Evolutionary conservation across 768 basidiomycete species (phyloP).

Genomic region (Pisolithus sp.): DNA sequence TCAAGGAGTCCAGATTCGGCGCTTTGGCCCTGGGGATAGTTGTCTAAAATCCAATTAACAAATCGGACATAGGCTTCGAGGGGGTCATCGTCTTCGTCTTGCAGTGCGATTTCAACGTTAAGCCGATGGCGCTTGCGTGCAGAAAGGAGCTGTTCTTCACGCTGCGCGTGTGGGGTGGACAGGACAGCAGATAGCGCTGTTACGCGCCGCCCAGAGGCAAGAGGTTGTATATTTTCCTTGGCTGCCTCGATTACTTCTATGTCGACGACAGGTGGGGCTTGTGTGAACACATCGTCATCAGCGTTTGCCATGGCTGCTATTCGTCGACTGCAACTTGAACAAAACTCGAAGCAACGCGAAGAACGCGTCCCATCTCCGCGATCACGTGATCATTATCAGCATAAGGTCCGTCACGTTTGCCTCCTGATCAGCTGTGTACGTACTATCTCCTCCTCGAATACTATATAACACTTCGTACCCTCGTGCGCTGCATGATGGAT

Average conservation of each 20-base stretch:
- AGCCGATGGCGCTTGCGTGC: slow-evolving; percentile 62
- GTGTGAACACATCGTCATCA: slow-evolving; percentile 40
- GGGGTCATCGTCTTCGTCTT: slow-evolving; percentile 72
- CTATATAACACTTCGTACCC: no score
- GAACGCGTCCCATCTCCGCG: no score
- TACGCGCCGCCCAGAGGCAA: slow-evolving; percentile 72
- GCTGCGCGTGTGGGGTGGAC: slow-evolving; percentile 69
- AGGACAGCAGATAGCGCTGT: slow-evolving; percentile 71
- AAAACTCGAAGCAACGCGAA: no score
- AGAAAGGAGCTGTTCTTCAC: slow-evolving; percentile 61
- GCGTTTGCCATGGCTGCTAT: slow-evolving; percentile 16
- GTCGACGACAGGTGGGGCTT: slow-evolving; percentile 54
- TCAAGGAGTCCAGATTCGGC: slow-evolving; percentile 89
- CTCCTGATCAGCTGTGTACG: no score
- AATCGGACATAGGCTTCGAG: slow-evolving; percentile 83
- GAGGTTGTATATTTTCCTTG: slow-evolving; percentile 83
- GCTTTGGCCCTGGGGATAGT: slow-evolving; percentile 89
- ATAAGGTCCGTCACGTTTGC: no score
- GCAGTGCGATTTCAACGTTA: slow-evolving; percentile 65
- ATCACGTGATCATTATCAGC: no score
- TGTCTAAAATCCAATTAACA: slow-evolving; percentile 89
- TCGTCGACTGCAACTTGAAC: no score
- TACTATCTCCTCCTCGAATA: no score
- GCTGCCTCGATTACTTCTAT: slow-evolving; percentile 76
- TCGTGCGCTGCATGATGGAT: no score